Evolutionary conservation across 2,329 filamentous ascomycete genomes (phyloP), one percentile per base, ranked within the genome.

Genomic region (Pseudogymnoascus sp.): DNA sequence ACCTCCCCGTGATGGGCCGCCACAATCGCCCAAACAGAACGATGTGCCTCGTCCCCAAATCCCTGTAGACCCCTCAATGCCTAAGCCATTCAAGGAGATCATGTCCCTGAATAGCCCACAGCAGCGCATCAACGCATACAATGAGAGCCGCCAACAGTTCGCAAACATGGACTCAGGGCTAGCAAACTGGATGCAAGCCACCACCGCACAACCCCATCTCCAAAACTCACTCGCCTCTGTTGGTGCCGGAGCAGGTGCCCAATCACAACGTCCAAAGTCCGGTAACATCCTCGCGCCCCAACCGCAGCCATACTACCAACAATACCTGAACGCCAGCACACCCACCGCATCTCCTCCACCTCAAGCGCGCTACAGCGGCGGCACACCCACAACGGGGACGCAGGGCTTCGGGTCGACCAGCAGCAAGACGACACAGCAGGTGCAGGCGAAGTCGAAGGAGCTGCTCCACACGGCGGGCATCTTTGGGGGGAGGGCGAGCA

Each of bases 401-500:
- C 63, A 61, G 61, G 28, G 34, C 14, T 43, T 43, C 11, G 62
- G 48, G 23, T 21, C 62, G 7, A 28, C 19, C 4, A 64, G 51
- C 14, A 16, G 23, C 19, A 63, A 71, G n/a, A 70, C 69, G n/a
- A 70, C 67, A 23, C 67, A 74, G 70, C 66, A 78, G 77, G 66
- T 77, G 73, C 64, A 76, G 70, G 84, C 87, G 41, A 93, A 93
- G 79, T 88, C 93, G 74, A 97, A 96, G 78, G 92, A 96, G 71
- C 79, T 97, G 28, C 82, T 97, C 73, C 90, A 95, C 68, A 88
- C 89, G 21, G 93, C 93, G 63, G 92, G 91, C 62, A 78, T 85
- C 16, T 79, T 89, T 65, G 84, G 87, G 66, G 86, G 86, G 23
- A 88, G 88, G 72, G 86, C 85, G 34, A 83, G 85, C 67, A 91